These are phyloP conservation scores for Primulina tabacum DNA, from an alignment of 257 asterid genomes.

Conservation along the genomic window DNA sequence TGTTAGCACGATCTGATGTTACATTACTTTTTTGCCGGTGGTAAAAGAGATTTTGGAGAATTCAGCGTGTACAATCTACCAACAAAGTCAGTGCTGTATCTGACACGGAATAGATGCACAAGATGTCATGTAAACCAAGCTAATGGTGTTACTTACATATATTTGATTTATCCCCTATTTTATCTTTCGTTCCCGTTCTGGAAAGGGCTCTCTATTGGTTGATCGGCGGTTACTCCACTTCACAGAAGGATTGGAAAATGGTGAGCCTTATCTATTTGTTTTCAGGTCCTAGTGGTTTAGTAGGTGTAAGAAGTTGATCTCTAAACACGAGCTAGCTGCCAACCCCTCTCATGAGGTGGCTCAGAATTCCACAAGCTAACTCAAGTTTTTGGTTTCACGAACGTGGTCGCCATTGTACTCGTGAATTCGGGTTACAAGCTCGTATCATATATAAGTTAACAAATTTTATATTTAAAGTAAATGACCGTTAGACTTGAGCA, in stretches of 20 bases:
- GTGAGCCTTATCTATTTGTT: background rate
- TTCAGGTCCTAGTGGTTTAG: background rate
- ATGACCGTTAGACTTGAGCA: too few relatives aligned
- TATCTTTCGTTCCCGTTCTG: background rate
- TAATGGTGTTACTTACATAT: background rate
- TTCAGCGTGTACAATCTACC: conserved; percentile 69
- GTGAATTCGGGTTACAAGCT: too few relatives aligned
- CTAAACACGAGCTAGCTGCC: background rate
- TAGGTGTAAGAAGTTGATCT: background rate
- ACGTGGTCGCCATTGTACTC: background rate
- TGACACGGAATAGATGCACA: conserved; percentile 18
- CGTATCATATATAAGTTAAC: too few relatives aligned
- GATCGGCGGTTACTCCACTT: background rate
- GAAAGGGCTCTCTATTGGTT: background rate
- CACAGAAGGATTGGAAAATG: background rate
- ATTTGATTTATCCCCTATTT: background rate
- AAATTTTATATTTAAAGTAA: too few relatives aligned
- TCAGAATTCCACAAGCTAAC: background rate
- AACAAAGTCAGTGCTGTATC: conserved; percentile 27
- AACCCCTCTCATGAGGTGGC: background rate
- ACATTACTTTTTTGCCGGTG: conserved; percentile 71
- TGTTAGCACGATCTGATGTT: conserved; percentile 53
- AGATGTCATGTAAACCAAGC: background rate
- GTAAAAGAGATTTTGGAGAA: conserved; percentile 87
- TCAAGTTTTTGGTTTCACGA: background rate